A percentile compares a stretch with the other conserved stretches of the same genome.
phyloP scores from a whole-genome alignment of 75 land plant genomes.

The Picea sitchensis region DNA sequence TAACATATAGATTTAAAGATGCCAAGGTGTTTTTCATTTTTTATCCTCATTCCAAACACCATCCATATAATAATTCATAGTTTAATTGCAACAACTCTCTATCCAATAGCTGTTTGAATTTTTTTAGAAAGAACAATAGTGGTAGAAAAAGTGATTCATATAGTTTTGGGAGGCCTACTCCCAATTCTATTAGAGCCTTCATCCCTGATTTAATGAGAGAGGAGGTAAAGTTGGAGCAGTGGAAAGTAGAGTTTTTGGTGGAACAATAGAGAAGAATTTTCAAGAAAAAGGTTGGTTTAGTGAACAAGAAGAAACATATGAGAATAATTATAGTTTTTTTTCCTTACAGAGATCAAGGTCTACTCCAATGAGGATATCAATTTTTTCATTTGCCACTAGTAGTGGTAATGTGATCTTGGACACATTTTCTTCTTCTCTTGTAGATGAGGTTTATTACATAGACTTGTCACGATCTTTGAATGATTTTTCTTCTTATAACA shows the following conservation, averaged over 20 bases:
- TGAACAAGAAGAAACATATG: too few relatives aligned
- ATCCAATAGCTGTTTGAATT: background rate
- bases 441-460: background rate
- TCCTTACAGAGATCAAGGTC: too few relatives aligned
- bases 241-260: constrained; percentile 9
- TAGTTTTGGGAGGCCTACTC: background rate
- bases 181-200: constrained; percentile 5
- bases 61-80: background rate
- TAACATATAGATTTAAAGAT: background rate
- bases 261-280: background rate
- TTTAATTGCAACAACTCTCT: constrained; percentile 2
- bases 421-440: too few relatives aligned
- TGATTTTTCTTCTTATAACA: constrained; percentile 7
- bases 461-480: constrained; percentile 7
- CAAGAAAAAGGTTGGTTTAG: too few relatives aligned
- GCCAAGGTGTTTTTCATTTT: constrained; percentile 1
- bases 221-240: background rate
- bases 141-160: background rate
- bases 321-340: too few relatives aligned
- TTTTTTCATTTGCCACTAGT: too few relatives aligned
- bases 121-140: too few relatives aligned
- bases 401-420: too few relatives aligned
- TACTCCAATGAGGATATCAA: too few relatives aligned
- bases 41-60: background rate
- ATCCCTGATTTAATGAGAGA: background rate